Base-by-base conservation (phyloP, 1,284 basidiomycete species). In the Cutaneotrichosporon cavernicola region DNA sequence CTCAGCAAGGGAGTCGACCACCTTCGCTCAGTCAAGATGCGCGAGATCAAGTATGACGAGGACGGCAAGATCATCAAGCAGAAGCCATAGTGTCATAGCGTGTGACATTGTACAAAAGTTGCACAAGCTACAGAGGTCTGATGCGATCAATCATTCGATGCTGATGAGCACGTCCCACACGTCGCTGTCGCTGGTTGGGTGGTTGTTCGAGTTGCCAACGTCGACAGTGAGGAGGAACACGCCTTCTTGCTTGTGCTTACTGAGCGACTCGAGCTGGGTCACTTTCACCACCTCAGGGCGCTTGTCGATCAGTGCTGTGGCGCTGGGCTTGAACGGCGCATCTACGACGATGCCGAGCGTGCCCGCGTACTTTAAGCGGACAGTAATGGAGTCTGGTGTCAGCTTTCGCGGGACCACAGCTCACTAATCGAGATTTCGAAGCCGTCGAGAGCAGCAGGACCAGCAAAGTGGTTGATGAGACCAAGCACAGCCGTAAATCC, bases 1-100 rank as follows among this genome's bases (percentile, higher is more conserved):
- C 56, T 75, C 36, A 73, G 72, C 57, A 72, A 72, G 55, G 73
- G 73, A 18, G 72, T 73, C 13, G 67, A 70, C 60, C 73, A 76
- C 64, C 66, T 76, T 31, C 60, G 75, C 7, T 72, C 70, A 31
- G 72, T 69, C 21, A 75, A 75, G 65, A 66, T 64, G 1, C 63
- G 67, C 49, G 73, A 76, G 66, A 66, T 76, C 36, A 34, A 65
- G 31, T 76, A 73, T 56, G 72, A 73, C 52, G 62, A 56, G 16
- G 63, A 72, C 40, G 64, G 64, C 31, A 61, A 38, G 56, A 65
- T 65, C 31, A 61, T 65, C 26, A 40, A 38, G 40, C 64, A 65
- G 64, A 61, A 16, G 50, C 64, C 64, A 8, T 65, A 60, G 50
- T n/a, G n/a, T n/a, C n/a, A n/a, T n/a, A n/a, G n/a, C 9, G n/a